Evolutionary conservation across 257 asterid genomes (phyloP), one percentile per base, ranked within the genome.

Genomic region (Capsicum baccatum): DNA sequence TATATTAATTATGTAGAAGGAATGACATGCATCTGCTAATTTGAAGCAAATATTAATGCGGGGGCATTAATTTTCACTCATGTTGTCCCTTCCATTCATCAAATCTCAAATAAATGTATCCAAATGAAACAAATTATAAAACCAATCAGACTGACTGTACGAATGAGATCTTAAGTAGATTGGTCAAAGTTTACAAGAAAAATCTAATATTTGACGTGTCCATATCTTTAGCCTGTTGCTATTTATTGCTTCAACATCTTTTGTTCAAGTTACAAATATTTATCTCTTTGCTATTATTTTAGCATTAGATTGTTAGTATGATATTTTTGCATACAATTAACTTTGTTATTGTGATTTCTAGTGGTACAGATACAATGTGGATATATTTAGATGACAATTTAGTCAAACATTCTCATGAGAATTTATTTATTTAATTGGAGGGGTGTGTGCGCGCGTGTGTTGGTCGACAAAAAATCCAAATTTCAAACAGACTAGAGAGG

Each of bases 171-270:
- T 10, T 71, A 10, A 47, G 79, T 71, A 71, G 35, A 47, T 73
- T 19, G 44, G 59, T 73, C 39, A 73, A 64, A 52, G 71, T 12
- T 35, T 19, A 71, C 37, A 3, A 6, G 59, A 73, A n/a, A 71
- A 48, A 73, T 19, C n/a, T 48, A 50, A 1, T 48, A 74, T 74
- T 74, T 50, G 19, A 74, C 44, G 80, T 74, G 80, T 74, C 44
- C 59, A 74, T 50, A 74, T 74, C 19, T 11, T 48, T 66, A 33
- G 48, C 74, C 3, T 33, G 4, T 13, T 35, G 19, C 44, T 52
- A 74, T 50, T 52, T 74, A 69, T 69, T 39, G 54, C 54, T 69
- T 39, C 14, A 67, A 67, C 76, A 67, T 73, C 44, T 70, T 73
- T 48, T 1, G 39, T 71, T 6, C 58, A 47, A n/a, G 16, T 17